Percentiles rank a stretch among this genome's conserved stretches.
Conservation (phyloP, 495 filamentous ascomycete genomes). For the Patellaria atrata region DNA sequence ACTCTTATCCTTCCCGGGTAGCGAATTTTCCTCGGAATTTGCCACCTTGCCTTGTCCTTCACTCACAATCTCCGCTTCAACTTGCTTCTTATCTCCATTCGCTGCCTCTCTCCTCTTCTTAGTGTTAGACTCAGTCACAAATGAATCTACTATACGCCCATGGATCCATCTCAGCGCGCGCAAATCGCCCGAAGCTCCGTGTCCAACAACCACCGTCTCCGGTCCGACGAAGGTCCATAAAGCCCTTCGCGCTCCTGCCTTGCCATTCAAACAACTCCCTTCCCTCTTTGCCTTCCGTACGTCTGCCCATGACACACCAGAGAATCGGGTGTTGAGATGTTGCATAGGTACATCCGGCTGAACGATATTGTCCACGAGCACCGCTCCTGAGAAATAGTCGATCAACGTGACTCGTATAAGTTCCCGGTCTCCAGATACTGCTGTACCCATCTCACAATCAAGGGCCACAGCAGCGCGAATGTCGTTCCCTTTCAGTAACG, state of each 20-base stretch:
- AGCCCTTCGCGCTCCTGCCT: not conserved
- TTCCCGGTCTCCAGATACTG: slow-evolving; percentile 22
- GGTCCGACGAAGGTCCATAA: slow-evolving; percentile 6
- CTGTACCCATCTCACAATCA: slow-evolving; percentile 38
- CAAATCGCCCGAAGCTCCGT: too few species aligned
- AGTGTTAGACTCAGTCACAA: slow-evolving; percentile 13
- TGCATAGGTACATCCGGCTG: slow-evolving; percentile 25
- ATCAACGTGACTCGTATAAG: slow-evolving; percentile 31
- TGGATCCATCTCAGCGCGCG: too few species aligned
- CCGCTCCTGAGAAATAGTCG: slow-evolving; percentile 31
- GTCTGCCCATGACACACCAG: slow-evolving; percentile 24
- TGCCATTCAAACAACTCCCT: slow-evolving; percentile 5
- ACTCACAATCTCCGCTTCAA: too few species aligned
- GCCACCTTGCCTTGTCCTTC: too few species aligned
- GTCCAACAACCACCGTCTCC: slow-evolving; percentile 25
- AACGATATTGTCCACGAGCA: slow-evolving; percentile 33
- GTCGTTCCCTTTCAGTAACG: too few species aligned
- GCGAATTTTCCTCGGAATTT: too few species aligned
- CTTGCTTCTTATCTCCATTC: too few species aligned
- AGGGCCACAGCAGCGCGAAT: slow-evolving; percentile 24
- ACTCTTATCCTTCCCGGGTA: too few species aligned
- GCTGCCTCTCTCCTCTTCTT: slow-evolving; percentile 8
- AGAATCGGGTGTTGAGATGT: slow-evolving; percentile 30
- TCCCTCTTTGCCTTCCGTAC: slow-evolving; percentile 15
- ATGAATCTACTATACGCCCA: slow-evolving; percentile 21